A percentile compares a stretch with the other conserved stretches of the same genome.
Evolutionary conservation across 1,284 basidiomycete species (phyloP).

Genomic region (Coniferiporia weirii): DNA sequence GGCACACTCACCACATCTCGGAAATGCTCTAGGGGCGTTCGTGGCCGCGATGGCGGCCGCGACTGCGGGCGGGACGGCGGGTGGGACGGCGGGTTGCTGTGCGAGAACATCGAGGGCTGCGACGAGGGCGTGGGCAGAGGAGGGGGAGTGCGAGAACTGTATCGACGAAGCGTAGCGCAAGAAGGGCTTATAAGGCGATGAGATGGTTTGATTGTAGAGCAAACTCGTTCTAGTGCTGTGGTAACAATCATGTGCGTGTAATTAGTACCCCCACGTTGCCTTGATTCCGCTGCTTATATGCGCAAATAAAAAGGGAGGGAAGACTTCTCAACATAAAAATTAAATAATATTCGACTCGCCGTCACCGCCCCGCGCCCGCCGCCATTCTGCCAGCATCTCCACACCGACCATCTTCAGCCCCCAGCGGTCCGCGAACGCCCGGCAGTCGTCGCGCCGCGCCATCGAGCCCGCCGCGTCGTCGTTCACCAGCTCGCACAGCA

Average conservation of each 20-base stretch:
- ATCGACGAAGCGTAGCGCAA: not conserved
- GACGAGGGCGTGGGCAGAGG: not conserved
- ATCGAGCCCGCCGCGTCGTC: conserved; percentile 89
- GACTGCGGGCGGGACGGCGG: conserved; percentile 7
- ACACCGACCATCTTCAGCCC: conserved; percentile 93
- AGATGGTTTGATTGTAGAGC: no score
- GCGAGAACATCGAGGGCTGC: not conserved
- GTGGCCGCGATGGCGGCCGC: conserved; percentile 17
- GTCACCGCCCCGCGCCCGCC: conserved; percentile 17
- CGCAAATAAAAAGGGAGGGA: no score
- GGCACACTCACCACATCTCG: conserved; percentile 19
- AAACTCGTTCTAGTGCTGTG: no score
- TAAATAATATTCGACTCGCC: no score
- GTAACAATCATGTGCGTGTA: no score
- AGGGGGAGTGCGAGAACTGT: not conserved
- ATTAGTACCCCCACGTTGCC: no score
- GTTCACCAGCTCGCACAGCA: conserved; percentile 95
- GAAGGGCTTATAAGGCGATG: not conserved
- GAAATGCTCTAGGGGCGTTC: conserved; percentile 21
- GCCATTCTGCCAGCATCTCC: conserved; percentile 61
- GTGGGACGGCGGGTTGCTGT: conserved; percentile 11
- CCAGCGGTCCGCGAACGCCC: conserved; percentile 89
- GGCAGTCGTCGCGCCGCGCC: conserved; percentile 92
- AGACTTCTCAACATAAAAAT: no score
- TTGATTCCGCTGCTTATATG: no score